These are phyloP conservation scores for Histomonas meleagridis DNA, from an alignment of 208 protist genomes.

Conservation along the genomic window DNA sequence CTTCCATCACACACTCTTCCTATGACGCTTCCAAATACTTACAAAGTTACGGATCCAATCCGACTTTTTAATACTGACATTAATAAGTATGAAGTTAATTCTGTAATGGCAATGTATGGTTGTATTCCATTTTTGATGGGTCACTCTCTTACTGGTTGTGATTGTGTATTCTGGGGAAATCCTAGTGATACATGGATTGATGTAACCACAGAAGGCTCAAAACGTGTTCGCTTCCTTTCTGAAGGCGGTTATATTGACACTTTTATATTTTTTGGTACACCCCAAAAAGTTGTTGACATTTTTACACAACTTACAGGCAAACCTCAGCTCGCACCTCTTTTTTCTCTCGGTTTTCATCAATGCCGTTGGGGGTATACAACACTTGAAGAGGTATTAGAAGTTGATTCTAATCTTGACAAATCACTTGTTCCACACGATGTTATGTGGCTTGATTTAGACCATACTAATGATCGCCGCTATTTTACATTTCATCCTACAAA, in stretches of 20 bases:
- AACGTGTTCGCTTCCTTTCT: constrained; percentile 66
- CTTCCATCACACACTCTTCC: neutral
- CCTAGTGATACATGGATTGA: neutral
- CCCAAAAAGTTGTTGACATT: constrained; percentile 67
- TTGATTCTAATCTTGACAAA: constrained; percentile 42
- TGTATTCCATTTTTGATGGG: neutral
- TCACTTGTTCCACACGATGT: constrained; percentile 63
- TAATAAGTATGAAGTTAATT: constrained; percentile 9
- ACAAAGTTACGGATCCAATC: neutral
- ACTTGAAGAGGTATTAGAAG: constrained; percentile 64
- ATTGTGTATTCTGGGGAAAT: neutral
- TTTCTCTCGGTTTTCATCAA: constrained; percentile 89
- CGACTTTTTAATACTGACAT: neutral
- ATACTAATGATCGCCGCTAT: constrained; percentile 87
- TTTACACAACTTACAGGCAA: constrained; percentile 75
- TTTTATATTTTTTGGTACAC: constrained; percentile 77
- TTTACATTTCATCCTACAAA: neutral
- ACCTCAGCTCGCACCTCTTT: constrained; percentile 76
- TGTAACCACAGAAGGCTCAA: neutral
- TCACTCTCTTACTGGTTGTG: neutral
- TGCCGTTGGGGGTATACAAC: constrained; percentile 85
- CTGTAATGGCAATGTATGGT: neutral
- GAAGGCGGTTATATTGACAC: constrained; percentile 78
- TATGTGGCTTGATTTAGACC: constrained; percentile 97
- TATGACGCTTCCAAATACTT: neutral